Evolutionary conservation across 768 basidiomycete genomes (phyloP), one percentile per base, ranked within the genome.

Genomic region (Suillus americanus): DNA sequence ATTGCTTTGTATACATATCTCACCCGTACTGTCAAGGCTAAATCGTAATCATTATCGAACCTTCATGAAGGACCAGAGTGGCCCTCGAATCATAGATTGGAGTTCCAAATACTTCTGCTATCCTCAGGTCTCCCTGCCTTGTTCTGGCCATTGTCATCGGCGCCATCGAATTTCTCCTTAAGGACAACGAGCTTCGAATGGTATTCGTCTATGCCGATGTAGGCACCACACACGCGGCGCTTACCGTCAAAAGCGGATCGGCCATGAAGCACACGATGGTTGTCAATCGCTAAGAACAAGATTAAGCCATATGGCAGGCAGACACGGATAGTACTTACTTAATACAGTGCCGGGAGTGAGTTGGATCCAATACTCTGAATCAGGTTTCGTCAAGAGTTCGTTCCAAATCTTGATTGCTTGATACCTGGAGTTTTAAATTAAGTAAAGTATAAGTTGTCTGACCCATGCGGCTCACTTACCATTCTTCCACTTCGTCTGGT

Each of bases 171-270:
- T 65, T 80, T 83, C 74, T 92, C 90, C 40, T 73, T 77, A 8
- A 93, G 79, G 14, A 91, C 89, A 2, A 84, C 82, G 13, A 97
- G 79, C 68, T 89, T 89, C 0, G 94, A 95, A 45, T 84, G 83
- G 74, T 89, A 98, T 73, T 99, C 97, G 74, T 99, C 97, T 14
- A 85, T 80, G 0, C 93, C 92, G 64, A 98, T 85, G 74, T 99
- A 99, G 0, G 97, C 97, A 3, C 97, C 97, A 71, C 97, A 98
- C 88, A 99, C 94, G 1, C 92, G 85, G 3, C 97, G 86, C 74
- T 86, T 86, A 13, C 97, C 97, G 14, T 86, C 83, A 73, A 97
- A 99, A 1, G 89, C 85, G 0, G 95, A 94, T n/a, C 97, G 89
- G 14, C 97, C 97, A 69, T 98, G 97, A 57, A 99, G 80, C 14